Evolutionary conservation across 441 rosid genomes (phyloP), one percentile per base, ranked within the genome.

Genomic region (Raphanus hybrid): DNA sequence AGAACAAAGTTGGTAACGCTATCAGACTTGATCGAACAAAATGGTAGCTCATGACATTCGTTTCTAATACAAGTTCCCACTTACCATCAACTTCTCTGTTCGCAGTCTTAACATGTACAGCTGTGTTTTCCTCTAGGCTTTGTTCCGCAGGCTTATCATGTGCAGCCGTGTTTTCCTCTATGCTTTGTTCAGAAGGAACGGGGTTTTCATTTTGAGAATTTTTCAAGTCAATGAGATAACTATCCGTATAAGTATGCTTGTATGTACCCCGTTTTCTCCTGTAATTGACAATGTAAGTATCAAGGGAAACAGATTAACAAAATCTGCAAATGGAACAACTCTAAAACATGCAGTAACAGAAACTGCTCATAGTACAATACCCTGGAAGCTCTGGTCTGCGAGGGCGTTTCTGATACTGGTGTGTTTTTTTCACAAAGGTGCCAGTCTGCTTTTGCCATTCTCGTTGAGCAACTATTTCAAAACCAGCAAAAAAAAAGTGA

Each of bases 401-500:
- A 50, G 63, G 67, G 75, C 75, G 61, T 15, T 65, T 77, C 60
- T 67, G 77, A 41, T 82, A 50, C 70, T 84, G 85, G 83, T 83
- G 78, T 59, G 71, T 73, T 55, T 85, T 90, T 55, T 59, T 60
- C 29, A 73, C 82, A 78, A 60, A 32, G 37, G 39, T 54, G 20
- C 96, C 97, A 15, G 86, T 86, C 84, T 87, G 96, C 81, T 80
- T 93, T 74, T 87, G 82, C 81, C 90, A 82, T 80, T 95, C 99
- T 67, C 80, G 85, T 71, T 74, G 85, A 37, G 96, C 93, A 84
- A 83, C 98, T 93, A 59, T 16, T 48, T 71, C 76, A 70, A 79
- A 70, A 69, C 37, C 69, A 59, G 32, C 64, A 5, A 58, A 55
- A 20, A 50, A 65, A 68, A 66, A 20, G n/a, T 0, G 18, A 23